phyloP scores from a whole-genome alignment of 2,329 filamentous ascomycete genomes.

The Phaeophleospora eucalypticola region DNA sequence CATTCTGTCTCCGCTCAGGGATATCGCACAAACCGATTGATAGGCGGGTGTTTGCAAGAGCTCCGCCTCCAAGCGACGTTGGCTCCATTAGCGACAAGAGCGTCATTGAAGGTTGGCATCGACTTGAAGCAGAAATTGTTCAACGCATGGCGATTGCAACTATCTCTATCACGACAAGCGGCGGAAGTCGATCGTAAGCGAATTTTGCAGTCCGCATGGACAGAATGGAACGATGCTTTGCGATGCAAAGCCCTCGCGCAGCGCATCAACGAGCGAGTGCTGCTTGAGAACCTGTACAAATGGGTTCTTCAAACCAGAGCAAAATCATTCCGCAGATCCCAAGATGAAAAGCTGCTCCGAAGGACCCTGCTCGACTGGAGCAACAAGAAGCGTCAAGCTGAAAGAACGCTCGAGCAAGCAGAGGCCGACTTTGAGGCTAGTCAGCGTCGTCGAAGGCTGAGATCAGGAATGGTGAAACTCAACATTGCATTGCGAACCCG shows the following conservation, averaged over 20 bases:
- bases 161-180: conserved; percentile 39
- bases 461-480: conserved; percentile 27
- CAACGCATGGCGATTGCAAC: conserved; percentile 47
- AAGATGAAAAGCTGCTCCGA: conserved; percentile 23
- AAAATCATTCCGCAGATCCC: conserved; percentile 38
- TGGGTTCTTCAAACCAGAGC: conserved; percentile 54
- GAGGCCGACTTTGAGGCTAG: conserved; percentile 23
- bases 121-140: conserved; percentile 47
- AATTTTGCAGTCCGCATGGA: conserved; percentile 55
- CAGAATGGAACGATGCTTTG: conserved; percentile 58
- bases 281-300: conserved; percentile 55
- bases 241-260: conserved; percentile 50
- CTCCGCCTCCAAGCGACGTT: conserved; percentile 41
- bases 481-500: conserved; percentile 27
- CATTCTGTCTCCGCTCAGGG: neutral
- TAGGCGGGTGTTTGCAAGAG: conserved; percentile 23
- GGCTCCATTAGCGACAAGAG: conserved; percentile 38
- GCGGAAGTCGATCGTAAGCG: conserved; percentile 48
- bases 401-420: conserved; percentile 14
- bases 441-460: conserved; percentile 26
- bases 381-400: conserved; percentile 10
- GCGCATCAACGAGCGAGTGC: conserved; percentile 53
- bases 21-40: neutral
- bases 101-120: conserved; percentile 43
- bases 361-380: conserved; percentile 20